Base-by-base conservation (phyloP, 805 yeast species). In the Kodamaea sagamina region DNA sequence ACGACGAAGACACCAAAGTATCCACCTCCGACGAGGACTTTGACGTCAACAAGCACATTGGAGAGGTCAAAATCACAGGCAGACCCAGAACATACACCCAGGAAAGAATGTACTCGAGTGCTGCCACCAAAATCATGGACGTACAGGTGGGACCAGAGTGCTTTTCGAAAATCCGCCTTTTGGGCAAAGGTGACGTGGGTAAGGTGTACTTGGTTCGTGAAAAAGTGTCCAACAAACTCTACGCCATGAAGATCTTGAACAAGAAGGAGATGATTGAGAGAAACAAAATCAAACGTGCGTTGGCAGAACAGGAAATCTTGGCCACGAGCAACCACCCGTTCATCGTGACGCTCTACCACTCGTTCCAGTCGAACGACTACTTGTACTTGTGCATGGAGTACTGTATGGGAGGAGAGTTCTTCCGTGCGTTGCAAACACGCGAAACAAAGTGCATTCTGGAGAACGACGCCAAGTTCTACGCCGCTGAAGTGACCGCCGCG, bases 401-500 rank as follows among this genome's bases (percentile, higher is more conserved):
- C 58, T 93, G 99, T 59, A 89, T 93, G 89, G 99, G 99, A 22
- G 99, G 99, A 36, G 99, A 95, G 66, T 93, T 93, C 57, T 93
- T 93, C 72, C 72, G 98, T 47, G 99, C 98, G 0, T 67, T 93
- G 42, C 99, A 93, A 65, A 89, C 97, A 0, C 75, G 97, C 47
- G 84, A 81, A 48, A 80, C 89, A 42, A 88, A 89, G 59, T 86
- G 95, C 51, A 84, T 93, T 10, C 71, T 80, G 15, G 99, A 93
- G 62, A 78, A 72, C 21, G 98, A 90, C 61, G 98, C 99, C 2
- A 74, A 81, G 44, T 93, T 93, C 61, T 93, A 93, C 61, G 96
- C 97, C 0, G 86, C 97, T 15, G 99, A 93, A 63, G 99, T 93
- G 15, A 84, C 93, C 1, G 98, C 98, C 0, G 99, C 99, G 0